Percentiles rank a stretch among this genome's conserved stretches.
These are phyloP conservation scores for Apiotrichum gracile DNA, from an alignment of 1,284 basidiomycete species.

Conservation along the genomic window DNA sequence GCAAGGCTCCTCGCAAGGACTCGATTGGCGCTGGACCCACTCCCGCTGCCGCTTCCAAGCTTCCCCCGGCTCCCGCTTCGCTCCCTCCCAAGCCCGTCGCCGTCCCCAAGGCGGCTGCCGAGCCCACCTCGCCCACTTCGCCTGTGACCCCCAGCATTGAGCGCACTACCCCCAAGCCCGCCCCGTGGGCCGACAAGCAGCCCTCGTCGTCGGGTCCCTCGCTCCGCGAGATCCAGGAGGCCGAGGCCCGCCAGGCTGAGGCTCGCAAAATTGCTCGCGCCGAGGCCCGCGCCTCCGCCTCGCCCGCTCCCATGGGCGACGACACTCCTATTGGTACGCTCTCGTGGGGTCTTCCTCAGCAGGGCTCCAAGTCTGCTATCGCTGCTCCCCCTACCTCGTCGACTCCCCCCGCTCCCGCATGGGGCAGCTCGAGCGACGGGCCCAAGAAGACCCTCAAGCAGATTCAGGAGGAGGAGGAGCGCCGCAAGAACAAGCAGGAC, in stretches of 20 bases:
- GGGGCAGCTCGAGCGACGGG: slow-evolving; percentile 41
- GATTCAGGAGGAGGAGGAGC: slow-evolving; percentile 96
- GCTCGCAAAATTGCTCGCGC: slow-evolving; percentile 59
- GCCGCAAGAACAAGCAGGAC: slow-evolving; percentile 59
- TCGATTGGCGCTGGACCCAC: slow-evolving; percentile 21
- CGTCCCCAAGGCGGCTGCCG: slow-evolving; percentile 56
- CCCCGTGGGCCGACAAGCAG: slow-evolving; percentile 44
- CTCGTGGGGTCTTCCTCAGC: slow-evolving; percentile 49
- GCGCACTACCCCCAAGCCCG: slow-evolving; percentile 26
- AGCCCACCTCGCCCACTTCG: slow-evolving; percentile 30
- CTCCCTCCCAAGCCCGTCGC: slow-evolving; percentile 29
- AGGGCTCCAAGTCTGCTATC: slow-evolving; percentile 18
- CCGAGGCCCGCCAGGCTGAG: slow-evolving; percentile 76
- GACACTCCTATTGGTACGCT: slow-evolving; percentile 34
- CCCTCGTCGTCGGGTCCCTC: slow-evolving; percentile 54
- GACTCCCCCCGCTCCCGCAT: slow-evolving; percentile 42
- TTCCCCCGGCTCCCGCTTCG: slow-evolving; percentile 28
- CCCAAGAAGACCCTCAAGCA: slow-evolving; percentile 95
- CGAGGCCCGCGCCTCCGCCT: slow-evolving; percentile 52
- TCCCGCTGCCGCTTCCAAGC: slow-evolving; percentile 17
- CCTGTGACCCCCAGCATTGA: slow-evolving; percentile 4
- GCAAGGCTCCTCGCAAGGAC: slow-evolving; percentile 28
- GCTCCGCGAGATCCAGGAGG: slow-evolving; percentile 91
- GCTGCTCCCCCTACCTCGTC: slow-evolving; percentile 34
- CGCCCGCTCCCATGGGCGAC: slow-evolving; percentile 35